Conservation (phyloP, 176 grass and related monocot species). For the Cenchrus americanus region DNA sequence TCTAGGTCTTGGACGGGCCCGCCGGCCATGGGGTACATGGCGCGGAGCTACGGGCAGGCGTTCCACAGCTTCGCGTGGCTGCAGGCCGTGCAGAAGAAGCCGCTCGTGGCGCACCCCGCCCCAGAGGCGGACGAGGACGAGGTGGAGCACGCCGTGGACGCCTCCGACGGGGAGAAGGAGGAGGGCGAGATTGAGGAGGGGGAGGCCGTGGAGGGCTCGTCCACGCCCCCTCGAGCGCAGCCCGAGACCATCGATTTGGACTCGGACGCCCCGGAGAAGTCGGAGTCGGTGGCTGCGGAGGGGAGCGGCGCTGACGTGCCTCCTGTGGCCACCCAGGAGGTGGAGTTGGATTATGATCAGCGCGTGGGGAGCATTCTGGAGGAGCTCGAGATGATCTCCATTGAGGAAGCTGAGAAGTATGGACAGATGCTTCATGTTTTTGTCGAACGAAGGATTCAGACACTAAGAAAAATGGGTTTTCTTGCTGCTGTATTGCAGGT, state of each 20-base stretch:
- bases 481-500: constrained; percentile 60
- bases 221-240: not conserved
- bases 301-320: not conserved
- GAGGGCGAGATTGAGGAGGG: constrained; percentile 91
- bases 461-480: constrained; percentile 22
- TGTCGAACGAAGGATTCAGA: not conserved
- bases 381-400: constrained; percentile 91
- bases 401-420: constrained; percentile 92
- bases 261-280: constrained; percentile 56
- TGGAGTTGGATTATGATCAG: constrained; percentile 73
- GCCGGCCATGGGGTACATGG: constrained; percentile 67
- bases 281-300: constrained; percentile 38
- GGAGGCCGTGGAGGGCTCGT: constrained; percentile 34
- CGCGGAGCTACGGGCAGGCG: constrained; percentile 67
- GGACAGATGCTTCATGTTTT: constrained; percentile 20
- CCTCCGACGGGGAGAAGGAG: constrained; percentile 64
- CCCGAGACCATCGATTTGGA: constrained; percentile 66
- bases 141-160: constrained; percentile 63
- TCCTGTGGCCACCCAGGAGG: constrained; percentile 35
- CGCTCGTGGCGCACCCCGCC: constrained; percentile 46
- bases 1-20: constrained; percentile 68
- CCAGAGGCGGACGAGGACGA: constrained; percentile 46
- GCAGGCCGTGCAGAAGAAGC: constrained; percentile 95
- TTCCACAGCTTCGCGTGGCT: constrained; percentile 92
- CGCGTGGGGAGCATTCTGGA: constrained; percentile 80